Conservation (phyloP, 1,139 yeast species). For the Saccharomyces pastorianus region DNA sequence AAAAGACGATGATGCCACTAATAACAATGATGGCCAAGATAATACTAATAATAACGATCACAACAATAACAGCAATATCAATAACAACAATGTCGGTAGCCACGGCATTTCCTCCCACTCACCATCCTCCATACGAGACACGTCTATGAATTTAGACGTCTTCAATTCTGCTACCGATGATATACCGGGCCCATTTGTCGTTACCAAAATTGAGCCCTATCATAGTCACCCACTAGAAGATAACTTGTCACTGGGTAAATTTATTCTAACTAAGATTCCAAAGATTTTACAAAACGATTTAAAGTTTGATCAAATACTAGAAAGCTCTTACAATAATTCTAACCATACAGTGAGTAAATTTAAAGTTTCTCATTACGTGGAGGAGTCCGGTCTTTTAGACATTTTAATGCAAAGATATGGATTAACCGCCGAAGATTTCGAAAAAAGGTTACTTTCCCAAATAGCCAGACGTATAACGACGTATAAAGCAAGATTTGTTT, state of each 20-base stretch:
- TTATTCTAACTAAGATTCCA: slow-evolving; percentile 30
- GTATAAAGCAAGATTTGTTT: slow-evolving; percentile 30
- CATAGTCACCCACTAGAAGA: slow-evolving; percentile 31
- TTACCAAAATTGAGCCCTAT: slow-evolving; percentile 31
- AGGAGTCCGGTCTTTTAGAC: slow-evolving; percentile 28
- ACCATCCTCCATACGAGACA: slow-evolving; percentile 2
- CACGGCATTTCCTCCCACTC: slow-evolving; percentile 1
- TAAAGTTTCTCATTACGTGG: slow-evolving; percentile 30
- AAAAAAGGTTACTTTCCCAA: slow-evolving; percentile 26
- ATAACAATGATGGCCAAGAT: slow-evolving; percentile 3
- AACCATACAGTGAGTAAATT: slow-evolving; percentile 29
- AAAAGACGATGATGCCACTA: slow-evolving; percentile 20
- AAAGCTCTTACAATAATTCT: slow-evolving; percentile 27
- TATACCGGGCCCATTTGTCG: slow-evolving; percentile 28
- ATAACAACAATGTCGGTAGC: slow-evolving; percentile 3
- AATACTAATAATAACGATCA: not conserved
- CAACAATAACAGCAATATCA: not conserved
- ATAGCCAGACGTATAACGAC: slow-evolving; percentile 32
- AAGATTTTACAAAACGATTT: slow-evolving; percentile 29
- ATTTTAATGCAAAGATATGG: slow-evolving; percentile 29
- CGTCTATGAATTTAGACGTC: slow-evolving; percentile 3
- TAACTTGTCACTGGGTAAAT: slow-evolving; percentile 26
- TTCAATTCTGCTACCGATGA: slow-evolving; percentile 4
- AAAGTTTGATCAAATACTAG: slow-evolving; percentile 28
- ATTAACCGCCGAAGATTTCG: slow-evolving; percentile 25